Percentiles rank a stretch among this genome's conserved stretches.
Conservation (phyloP, 176 grass and related monocot species). For the Canna indica region DNA sequence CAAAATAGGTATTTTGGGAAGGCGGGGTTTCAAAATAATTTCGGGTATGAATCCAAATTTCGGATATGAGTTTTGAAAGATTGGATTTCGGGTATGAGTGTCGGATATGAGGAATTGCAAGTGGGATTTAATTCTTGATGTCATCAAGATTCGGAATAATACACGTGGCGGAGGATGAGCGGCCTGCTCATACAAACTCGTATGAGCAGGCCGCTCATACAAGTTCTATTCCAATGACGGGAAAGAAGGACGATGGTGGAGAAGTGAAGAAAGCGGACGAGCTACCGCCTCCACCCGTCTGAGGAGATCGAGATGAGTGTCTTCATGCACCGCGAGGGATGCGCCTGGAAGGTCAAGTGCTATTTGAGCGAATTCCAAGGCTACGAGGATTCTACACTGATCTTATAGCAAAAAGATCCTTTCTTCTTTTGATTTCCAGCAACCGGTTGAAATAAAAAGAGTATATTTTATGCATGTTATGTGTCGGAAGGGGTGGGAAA, state of each 20-base stretch:
- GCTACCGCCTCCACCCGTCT: conserved; percentile 43
- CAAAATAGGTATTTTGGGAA: too few relatives aligned
- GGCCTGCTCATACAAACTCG: too few relatives aligned
- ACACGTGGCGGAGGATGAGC: too few relatives aligned
- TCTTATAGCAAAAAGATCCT: background rate
- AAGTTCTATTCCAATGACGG: too few relatives aligned
- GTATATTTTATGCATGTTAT: background rate
- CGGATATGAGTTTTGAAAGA: too few relatives aligned
- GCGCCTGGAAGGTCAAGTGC: conserved; percentile 74
- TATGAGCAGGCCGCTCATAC: too few relatives aligned
- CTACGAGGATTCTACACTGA: conserved; percentile 13
- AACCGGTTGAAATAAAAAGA: background rate
- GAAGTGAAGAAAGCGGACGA: conserved; percentile 16
- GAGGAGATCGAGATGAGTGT: conserved; percentile 96
- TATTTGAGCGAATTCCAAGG: conserved; percentile 65
- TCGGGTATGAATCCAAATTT: too few relatives aligned
- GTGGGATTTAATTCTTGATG: too few relatives aligned
- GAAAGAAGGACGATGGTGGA: conserved; percentile 16
- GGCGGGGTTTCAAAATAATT: too few relatives aligned
- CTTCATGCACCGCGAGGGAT: conserved; percentile 98
- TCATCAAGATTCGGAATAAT: too few relatives aligned
- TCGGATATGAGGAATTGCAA: too few relatives aligned
- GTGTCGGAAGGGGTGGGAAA: conserved; percentile 52
- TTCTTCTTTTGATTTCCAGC: background rate
- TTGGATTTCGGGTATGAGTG: too few relatives aligned